Percentiles rank a stretch among this genome's conserved stretches.
Evolutionary conservation across 257 asterid genomes (phyloP).

Genomic region (Perilla frutescens): DNA sequence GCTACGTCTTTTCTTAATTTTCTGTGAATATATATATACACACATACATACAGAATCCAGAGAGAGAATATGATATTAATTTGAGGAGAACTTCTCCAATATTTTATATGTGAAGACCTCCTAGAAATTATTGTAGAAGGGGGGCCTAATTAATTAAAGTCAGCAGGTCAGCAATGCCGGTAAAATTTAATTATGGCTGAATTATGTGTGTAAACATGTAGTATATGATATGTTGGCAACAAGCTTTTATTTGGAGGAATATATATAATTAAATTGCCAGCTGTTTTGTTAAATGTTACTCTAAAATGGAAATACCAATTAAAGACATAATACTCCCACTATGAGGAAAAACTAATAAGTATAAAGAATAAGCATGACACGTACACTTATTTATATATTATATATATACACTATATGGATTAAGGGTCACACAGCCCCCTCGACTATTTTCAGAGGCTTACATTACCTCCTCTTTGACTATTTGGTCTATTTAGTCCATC

Average conservation of each 20-base stretch:
- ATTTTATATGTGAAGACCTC: conserved; percentile 10
- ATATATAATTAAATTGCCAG: too few species aligned
- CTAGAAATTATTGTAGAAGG: neutral
- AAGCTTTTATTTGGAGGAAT: neutral
- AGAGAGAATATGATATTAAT: conserved; percentile 8
- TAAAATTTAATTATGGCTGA: neutral
- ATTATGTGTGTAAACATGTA: neutral
- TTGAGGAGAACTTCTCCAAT: neutral
- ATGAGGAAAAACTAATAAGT: neutral
- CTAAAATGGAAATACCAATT: neutral
- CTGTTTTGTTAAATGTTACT: neutral
- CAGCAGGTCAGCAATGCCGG: conserved; percentile 35
- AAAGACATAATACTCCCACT: too few species aligned
- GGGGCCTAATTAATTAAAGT: neutral
- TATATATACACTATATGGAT: too few species aligned
- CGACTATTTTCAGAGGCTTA: too few species aligned
- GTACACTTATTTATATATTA: neutral
- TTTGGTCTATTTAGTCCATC: too few species aligned
- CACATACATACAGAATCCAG: neutral
- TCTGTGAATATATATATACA: too few species aligned
- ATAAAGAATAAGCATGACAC: neutral
- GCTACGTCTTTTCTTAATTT: too few species aligned
- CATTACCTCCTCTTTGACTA: too few species aligned
- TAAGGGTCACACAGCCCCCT: too few species aligned
- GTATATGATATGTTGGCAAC: too few species aligned